These are phyloP conservation scores for Pythium myriotylum DNA, from an alignment of 352 stramenopile species.

Conservation along the genomic window DNA sequence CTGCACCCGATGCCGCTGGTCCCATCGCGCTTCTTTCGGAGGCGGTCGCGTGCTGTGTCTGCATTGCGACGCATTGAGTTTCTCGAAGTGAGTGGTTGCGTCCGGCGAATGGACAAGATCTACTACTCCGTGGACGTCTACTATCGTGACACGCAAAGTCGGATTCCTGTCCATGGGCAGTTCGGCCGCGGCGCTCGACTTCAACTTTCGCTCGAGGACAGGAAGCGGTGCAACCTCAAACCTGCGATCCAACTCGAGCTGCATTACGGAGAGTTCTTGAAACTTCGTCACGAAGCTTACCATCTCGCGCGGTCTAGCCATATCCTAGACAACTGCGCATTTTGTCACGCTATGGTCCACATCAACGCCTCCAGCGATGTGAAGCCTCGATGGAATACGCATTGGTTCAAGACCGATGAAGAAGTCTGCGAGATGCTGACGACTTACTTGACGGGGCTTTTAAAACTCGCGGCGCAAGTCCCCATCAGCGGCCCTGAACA, in stretches of 20 bases:
- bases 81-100: neutral
- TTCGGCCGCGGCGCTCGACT: neutral
- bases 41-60: neutral
- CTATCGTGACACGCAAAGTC: conserved; percentile 6
- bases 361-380: neutral
- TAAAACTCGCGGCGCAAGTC: neutral
- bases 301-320: conserved; percentile 14
- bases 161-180: conserved; percentile 14
- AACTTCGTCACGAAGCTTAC: conserved; percentile 18
- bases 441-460: conserved; percentile 12
- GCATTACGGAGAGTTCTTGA: conserved; percentile 9
- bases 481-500: neutral
- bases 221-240: no score
- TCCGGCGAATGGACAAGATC: neutral
- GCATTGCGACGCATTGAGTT: conserved; percentile 5
- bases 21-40: neutral
- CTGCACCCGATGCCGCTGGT: conserved; percentile 11
- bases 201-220: neutral
- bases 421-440: conserved; percentile 9
- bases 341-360: conserved; percentile 2
- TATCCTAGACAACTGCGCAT: neutral
- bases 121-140: conserved; percentile 7
- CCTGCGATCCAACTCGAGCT: neutral
- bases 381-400: conserved; percentile 16
- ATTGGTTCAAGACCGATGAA: conserved; percentile 10